These are phyloP conservation scores for Entomortierella beljakovae DNA, from an alignment of 192 early-diverging fungal species.

Conservation along the genomic window DNA sequence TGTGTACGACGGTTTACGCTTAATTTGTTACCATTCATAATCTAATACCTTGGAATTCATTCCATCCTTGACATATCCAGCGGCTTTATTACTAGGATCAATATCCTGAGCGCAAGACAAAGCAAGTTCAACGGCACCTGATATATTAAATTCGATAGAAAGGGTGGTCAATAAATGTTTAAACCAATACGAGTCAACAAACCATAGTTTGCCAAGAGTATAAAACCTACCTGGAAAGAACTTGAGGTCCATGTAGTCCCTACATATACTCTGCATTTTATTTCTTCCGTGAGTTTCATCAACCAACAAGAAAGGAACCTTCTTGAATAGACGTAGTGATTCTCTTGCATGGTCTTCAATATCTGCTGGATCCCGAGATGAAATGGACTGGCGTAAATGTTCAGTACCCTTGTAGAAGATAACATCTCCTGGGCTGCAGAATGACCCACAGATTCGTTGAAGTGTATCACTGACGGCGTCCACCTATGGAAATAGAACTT, in stretches of 20 bases:
- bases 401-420: slow-evolving; percentile 74
- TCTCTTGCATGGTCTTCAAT: slow-evolving; percentile 47
- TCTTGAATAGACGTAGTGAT: slow-evolving; percentile 56
- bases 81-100: slow-evolving; percentile 67
- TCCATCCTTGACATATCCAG: slow-evolving; percentile 67
- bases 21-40: slow-evolving; percentile 27
- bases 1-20: no score
- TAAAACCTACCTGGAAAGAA: slow-evolving; percentile 39
- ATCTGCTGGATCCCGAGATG: slow-evolving; percentile 60
- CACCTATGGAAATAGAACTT: slow-evolving; percentile 11
- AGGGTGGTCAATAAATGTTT: not conserved
- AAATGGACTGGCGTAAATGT: slow-evolving; percentile 61
- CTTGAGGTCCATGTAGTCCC: slow-evolving; percentile 59
- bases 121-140: slow-evolving; percentile 63
- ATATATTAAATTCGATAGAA: not conserved
- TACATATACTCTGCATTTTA: slow-evolving; percentile 62
- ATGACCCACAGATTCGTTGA: slow-evolving; percentile 69
- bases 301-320: slow-evolving; percentile 60
- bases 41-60: slow-evolving; percentile 60
- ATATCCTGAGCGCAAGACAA: slow-evolving; percentile 66
- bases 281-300: slow-evolving; percentile 54
- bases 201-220: not conserved
- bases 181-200: not conserved
- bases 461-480: slow-evolving; percentile 70
- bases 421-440: slow-evolving; percentile 74